Conservation (phyloP, 2,329 filamentous ascomycete species). For the Cryoendolithus antarcticus region DNA sequence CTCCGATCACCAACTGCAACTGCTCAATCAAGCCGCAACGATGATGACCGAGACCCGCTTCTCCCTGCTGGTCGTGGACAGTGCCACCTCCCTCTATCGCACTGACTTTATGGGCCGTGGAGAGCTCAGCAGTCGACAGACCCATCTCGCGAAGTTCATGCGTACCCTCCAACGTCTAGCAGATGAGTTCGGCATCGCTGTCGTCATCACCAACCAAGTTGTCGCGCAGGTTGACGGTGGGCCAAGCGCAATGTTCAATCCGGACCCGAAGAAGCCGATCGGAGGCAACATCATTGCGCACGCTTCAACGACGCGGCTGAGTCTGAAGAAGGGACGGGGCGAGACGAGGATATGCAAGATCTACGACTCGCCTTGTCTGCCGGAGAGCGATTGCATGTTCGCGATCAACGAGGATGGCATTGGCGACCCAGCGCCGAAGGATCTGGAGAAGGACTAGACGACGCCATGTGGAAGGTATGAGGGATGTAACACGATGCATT, state of each 20-base stretch:
- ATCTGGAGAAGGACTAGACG: constrained; percentile 63
- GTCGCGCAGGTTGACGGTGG: constrained; percentile 97
- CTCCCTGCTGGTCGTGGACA: constrained; percentile 89
- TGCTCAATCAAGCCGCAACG: constrained; percentile 84
- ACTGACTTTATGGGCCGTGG: constrained; percentile 96
- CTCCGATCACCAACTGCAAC: constrained; percentile 90
- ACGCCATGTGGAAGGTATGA: too few relatives aligned
- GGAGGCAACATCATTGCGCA: constrained; percentile 98
- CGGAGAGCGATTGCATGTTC: constrained; percentile 92
- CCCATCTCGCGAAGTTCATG: constrained; percentile 80
- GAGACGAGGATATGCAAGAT: constrained; percentile 98
- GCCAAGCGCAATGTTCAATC: constrained; percentile 96
- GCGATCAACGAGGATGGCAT: constrained; percentile 97
- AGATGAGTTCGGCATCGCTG: constrained; percentile 83
- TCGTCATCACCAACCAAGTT: constrained; percentile 97
- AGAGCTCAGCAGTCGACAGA: constrained; percentile 87
- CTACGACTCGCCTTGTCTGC: constrained; percentile 93
- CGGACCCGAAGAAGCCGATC: constrained; percentile 97
- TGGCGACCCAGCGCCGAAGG: constrained; percentile 88
- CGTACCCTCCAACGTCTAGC: constrained; percentile 65
- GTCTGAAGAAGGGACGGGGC: constrained; percentile 85
- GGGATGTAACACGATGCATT: too few relatives aligned
- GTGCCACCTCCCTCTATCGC: constrained; percentile 85
- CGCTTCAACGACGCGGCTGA: constrained; percentile 86
- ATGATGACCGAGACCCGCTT: constrained; percentile 99